Percentiles rank a stretch among this genome's conserved stretches.
Evolutionary conservation across 768 basidiomycete species (phyloP).

Genomic region (Hygrophoropsis aurantiaca): DNA sequence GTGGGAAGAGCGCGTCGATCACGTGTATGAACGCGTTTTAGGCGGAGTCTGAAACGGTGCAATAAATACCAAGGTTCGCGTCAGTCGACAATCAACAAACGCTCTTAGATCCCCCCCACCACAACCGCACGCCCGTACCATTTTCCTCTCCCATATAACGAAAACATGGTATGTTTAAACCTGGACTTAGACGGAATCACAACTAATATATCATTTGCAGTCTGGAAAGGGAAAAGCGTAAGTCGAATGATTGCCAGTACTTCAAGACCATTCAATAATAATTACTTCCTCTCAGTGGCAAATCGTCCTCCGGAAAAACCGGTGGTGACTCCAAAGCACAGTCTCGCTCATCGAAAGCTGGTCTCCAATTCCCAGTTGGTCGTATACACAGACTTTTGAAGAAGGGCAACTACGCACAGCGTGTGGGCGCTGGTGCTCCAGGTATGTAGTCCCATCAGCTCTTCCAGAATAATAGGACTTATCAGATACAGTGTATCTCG

Average conservation of each 20-base stretch:
- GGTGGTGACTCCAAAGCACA: conserved; percentile 55
- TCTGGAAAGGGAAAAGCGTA: conserved; percentile 59
- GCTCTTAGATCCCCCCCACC: conserved; percentile 8
- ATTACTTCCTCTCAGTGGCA: conserved; percentile 35
- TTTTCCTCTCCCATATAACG: conserved; percentile 4
- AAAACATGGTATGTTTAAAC: conserved; percentile 32
- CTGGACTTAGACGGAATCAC: neutral
- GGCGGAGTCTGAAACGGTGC: conserved; percentile 30
- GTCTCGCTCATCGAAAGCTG: conserved; percentile 66
- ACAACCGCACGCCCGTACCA: conserved; percentile 22
- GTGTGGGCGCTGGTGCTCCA: conserved; percentile 69
- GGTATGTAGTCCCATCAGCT: conserved; percentile 35
- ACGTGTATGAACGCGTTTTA: conserved; percentile 32
- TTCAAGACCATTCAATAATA: conserved; percentile 3
- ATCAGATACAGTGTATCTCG: conserved; percentile 62
- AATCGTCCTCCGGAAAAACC: conserved; percentile 45
- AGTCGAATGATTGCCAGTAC: conserved; percentile 14
- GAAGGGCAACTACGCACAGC: conserved; percentile 70
- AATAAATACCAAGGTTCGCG: conserved; percentile 28
- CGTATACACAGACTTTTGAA: conserved; percentile 81
- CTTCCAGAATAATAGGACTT: neutral
- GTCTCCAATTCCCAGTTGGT: conserved; percentile 76
- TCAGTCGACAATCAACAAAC: neutral
- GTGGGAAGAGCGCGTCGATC: conserved; percentile 28
- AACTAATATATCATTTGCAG: conserved; percentile 24